Evolutionary conservation across 331 rosid genomes (phyloP).

Genomic region (Phaseolus coccineus): DNA sequence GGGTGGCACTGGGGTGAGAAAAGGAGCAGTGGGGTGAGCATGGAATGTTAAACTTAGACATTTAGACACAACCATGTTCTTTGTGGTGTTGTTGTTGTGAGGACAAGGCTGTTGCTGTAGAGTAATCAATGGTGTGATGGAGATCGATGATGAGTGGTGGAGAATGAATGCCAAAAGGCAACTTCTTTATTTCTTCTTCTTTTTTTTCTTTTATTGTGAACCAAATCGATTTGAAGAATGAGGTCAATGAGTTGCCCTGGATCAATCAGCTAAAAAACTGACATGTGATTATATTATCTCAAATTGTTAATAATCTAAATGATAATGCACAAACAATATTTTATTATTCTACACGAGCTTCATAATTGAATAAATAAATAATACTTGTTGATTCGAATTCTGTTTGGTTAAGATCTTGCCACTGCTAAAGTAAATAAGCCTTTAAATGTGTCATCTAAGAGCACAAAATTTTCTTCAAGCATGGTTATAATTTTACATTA

Average conservation of each 20-base stretch:
- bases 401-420: no score
- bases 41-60: slow-evolving; percentile 44
- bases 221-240: not conserved
- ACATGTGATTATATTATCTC: not conserved
- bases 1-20: slow-evolving; percentile 6
- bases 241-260: not conserved
- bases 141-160: slow-evolving; percentile 52
- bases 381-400: no score
- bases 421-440: no score
- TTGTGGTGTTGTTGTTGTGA: not conserved
- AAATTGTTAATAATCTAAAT: not conserved
- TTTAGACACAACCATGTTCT: slow-evolving; percentile 51
- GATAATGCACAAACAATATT: not conserved
- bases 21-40: slow-evolving; percentile 33
- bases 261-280: not conserved
- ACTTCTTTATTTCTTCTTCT: not conserved
- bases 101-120: not conserved
- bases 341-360: not conserved
- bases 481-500: not conserved
- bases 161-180: not conserved
- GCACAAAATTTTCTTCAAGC: not conserved
- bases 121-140: not conserved
- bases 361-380: no score
- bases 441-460: no score
- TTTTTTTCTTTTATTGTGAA: not conserved